Conservation (phyloP, 805 yeast species). For the Tanozyma kutaoensis region DNA sequence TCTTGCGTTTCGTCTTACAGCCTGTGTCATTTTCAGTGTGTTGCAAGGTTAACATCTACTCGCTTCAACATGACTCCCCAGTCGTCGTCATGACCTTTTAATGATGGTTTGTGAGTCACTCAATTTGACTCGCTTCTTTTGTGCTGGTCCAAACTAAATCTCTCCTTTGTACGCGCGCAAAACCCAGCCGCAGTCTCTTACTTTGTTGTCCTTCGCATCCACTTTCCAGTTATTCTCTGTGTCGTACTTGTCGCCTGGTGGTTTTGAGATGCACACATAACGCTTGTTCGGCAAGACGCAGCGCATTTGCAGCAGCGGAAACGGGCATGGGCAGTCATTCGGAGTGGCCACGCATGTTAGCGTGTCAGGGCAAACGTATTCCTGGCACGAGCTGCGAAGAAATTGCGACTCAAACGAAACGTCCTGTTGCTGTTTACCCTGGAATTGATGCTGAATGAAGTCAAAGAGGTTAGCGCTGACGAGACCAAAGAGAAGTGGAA, state of each 20-base stretch:
- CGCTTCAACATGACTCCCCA: too few species aligned
- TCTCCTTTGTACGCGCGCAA: constrained; percentile 51
- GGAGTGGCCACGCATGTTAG: constrained; percentile 59
- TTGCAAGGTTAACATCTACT: too few species aligned
- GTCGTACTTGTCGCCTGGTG: constrained; percentile 34
- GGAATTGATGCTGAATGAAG: neutral
- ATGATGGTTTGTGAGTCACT: too few species aligned
- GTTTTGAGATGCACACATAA: constrained; percentile 75
- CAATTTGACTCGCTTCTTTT: too few species aligned
- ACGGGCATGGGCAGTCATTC: constrained; percentile 81
- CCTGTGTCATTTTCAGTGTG: too few species aligned
- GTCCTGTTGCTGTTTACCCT: neutral
- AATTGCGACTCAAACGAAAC: constrained; percentile 22
- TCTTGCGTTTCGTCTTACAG: too few species aligned
- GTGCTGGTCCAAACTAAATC: too few species aligned
- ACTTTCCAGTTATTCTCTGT: constrained; percentile 31
- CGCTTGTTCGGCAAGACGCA: constrained; percentile 63
- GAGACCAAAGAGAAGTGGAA: constrained; percentile 4
- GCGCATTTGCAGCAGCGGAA: constrained; percentile 71
- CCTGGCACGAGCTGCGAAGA: constrained; percentile 36
- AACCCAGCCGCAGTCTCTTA: constrained; percentile 82
- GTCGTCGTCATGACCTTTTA: too few species aligned
- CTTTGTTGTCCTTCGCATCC: constrained; percentile 37
- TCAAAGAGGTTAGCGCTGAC: constrained; percentile 2
- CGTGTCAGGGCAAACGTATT: constrained; percentile 76